A percentile compares a stretch with the other conserved stretches of the same genome.
phyloP scores from a whole-genome alignment of 2,329 filamentous ascomycete species.

The Ramichloridium luteum region DNA sequence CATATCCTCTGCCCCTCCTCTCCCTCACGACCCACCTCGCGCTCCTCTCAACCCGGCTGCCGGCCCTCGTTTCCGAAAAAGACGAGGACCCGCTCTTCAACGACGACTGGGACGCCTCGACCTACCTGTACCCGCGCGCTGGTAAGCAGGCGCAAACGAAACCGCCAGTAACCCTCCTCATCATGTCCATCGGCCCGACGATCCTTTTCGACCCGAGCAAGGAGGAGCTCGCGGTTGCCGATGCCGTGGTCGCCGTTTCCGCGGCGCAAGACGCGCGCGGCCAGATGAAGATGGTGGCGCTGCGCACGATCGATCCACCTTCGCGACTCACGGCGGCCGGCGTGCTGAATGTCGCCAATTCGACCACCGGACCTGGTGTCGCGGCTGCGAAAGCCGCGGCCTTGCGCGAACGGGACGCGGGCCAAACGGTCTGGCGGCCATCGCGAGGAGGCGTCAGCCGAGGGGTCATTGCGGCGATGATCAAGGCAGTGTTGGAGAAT shows the following conservation, averaged over 20 bases:
- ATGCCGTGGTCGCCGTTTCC: slow-evolving; percentile 76
- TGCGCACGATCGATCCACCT: slow-evolving; percentile 39
- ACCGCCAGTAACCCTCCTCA: slow-evolving; percentile 81
- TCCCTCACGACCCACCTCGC: slow-evolving; percentile 90
- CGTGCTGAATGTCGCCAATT: slow-evolving; percentile 35
- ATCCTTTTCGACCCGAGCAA: slow-evolving; percentile 87
- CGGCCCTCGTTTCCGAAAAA: slow-evolving; percentile 70
- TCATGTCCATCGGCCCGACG: slow-evolving; percentile 62
- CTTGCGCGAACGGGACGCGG: slow-evolving; percentile 39
- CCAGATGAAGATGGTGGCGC: slow-evolving; percentile 26
- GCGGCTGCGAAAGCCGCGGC: slow-evolving; percentile 30
- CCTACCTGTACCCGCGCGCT: slow-evolving; percentile 54
- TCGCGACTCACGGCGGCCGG: slow-evolving; percentile 37
- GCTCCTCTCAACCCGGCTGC: slow-evolving; percentile 74
- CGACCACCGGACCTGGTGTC: slow-evolving; percentile 30
- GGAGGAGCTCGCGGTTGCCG: slow-evolving; percentile 87
- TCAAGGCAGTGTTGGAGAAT: slow-evolving; percentile 61
- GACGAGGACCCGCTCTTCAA: slow-evolving; percentile 97
- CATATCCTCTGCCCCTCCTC: slow-evolving; percentile 84
- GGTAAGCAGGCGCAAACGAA: slow-evolving; percentile 28
- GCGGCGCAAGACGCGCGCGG: slow-evolving; percentile 36
- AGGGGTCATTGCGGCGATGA: slow-evolving; percentile 57
- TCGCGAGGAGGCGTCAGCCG: slow-evolving; percentile 74
- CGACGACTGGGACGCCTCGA: slow-evolving; percentile 87
- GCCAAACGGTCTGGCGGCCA: slow-evolving; percentile 63